These are phyloP conservation scores for Phytomonas sp. DNA, from an alignment of 208 protist species.

Conservation along the genomic window DNA sequence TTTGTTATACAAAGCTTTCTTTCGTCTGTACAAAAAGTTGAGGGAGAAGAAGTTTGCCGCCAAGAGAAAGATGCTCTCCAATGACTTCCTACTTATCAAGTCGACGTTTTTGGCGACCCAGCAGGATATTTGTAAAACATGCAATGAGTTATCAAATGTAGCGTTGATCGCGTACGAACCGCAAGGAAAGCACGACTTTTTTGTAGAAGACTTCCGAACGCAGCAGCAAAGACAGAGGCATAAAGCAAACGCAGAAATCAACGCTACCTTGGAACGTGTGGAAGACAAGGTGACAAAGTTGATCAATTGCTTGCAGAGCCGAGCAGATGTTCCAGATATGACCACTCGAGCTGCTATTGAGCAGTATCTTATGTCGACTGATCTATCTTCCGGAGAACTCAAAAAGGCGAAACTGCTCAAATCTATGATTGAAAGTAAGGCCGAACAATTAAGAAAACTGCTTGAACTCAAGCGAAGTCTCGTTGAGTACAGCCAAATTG, in stretches of 20 bases:
- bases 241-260: constrained; percentile 42
- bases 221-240: constrained; percentile 70
- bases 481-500: constrained; percentile 86
- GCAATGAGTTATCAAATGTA: constrained; percentile 66
- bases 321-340: constrained; percentile 88
- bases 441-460: constrained; percentile 77
- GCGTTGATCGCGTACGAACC: constrained; percentile 74
- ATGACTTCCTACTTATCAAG: constrained; percentile 81
- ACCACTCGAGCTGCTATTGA: constrained; percentile 87
- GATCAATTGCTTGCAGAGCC: constrained; percentile 62
- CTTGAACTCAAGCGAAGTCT: constrained; percentile 89
- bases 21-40: constrained; percentile 70
- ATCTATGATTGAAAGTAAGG: constrained; percentile 88
- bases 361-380: constrained; percentile 70
- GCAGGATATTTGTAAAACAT: constrained; percentile 72
- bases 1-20: constrained; percentile 87
- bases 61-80: constrained; percentile 51
- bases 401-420: not conserved
- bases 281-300: constrained; percentile 82
- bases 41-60: constrained; percentile 67
- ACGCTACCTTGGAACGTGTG: constrained; percentile 58
- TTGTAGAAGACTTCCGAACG: constrained; percentile 75
- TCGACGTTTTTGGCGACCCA: constrained; percentile 72
- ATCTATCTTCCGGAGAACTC: constrained; percentile 36
- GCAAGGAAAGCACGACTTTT: constrained; percentile 84